Evolutionary conservation across 2,329 filamentous ascomycete genomes (phyloP), one percentile per base, ranked within the genome.

Genomic region (Ploettnerulaceae sp.): DNA sequence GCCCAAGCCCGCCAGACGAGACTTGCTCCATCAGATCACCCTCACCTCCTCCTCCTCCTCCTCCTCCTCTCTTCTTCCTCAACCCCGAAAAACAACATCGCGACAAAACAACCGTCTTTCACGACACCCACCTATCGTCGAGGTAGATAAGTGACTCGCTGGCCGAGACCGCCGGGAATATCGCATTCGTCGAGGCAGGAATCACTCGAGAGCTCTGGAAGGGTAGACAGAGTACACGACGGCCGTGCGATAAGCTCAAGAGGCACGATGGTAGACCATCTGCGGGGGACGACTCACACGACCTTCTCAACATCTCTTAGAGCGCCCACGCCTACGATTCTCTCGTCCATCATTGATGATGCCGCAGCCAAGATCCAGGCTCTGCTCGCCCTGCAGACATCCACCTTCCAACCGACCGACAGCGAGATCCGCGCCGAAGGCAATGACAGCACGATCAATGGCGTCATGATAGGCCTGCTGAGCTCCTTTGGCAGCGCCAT

Each of bases 401-500:
- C 37, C 9, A 26, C 25, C 21, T 45, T 46, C 29, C 37, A 32
- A n/a, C 41, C 38, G 12, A 29, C 42, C 15, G 34, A 25, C 11
- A 37, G 43, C 48, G 34, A 48, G 12, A 38, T 53, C 31, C 47
- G 36, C 25, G 22, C 51, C 7, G 49, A 57, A 36, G 46, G 42
- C 35, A 55, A 42, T 36, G 56, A 59, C 32, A 73, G 71, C 22
- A 73, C 73, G 58, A 66, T 81, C 56, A 81, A 79, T 55, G 91
- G 91, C 66, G 87, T 97, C 61, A 77, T 97, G 67, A 97, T 98
- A 66, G 93, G 91, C 57, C 82, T 98, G 63, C 76, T 96, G 52
- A 95, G 90, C 29, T 94, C 91, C 11, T 91, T 97, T 68, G 91
- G 89, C 52, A 95, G 90, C 29, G 91, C 91, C 34, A 79, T 87